phyloP scores from a whole-genome alignment of 306 rosid species.

The Malus asiatica region DNA sequence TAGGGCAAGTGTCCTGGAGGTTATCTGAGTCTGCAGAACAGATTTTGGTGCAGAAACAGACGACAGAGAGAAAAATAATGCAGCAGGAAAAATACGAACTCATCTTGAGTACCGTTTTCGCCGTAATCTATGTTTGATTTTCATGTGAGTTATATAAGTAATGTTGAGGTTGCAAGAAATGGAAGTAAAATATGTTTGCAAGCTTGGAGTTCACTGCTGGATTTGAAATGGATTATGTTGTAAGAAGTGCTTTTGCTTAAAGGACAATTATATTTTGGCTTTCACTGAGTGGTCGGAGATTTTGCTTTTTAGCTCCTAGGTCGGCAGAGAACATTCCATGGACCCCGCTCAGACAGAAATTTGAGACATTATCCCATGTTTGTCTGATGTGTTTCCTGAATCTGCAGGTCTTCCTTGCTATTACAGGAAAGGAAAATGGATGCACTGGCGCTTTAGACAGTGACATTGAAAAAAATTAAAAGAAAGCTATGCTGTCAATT shows the following conservation, averaged over 20 bases:
- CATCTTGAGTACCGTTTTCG: slow-evolving; percentile 16
- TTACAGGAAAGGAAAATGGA: slow-evolving; percentile 11
- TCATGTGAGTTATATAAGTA: background rate
- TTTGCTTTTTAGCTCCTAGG: background rate
- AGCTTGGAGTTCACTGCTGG: slow-evolving; percentile 79
- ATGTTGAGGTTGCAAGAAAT: slow-evolving; percentile 39
- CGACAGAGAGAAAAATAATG: slow-evolving; percentile 21
- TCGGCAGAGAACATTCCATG: background rate
- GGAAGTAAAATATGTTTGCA: slow-evolving; percentile 21
- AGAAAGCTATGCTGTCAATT: slow-evolving; percentile 3
- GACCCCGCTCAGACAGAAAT: background rate
- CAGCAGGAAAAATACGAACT: slow-evolving; percentile 2
- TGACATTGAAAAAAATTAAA: background rate
- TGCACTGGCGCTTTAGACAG: background rate
- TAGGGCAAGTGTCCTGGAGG: slow-evolving; percentile 56
- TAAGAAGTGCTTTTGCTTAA: slow-evolving; percentile 49
- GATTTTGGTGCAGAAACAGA: slow-evolving; percentile 12
- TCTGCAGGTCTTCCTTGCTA: background rate
- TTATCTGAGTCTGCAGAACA: slow-evolving; percentile 41
- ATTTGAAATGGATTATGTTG: slow-evolving; percentile 32
- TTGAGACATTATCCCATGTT: background rate
- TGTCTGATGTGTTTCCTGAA: background rate
- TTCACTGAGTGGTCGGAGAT: background rate
- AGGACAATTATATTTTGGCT: slow-evolving; percentile 25
- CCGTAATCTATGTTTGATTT: background rate